phyloP scores from a whole-genome alignment of 768 basidiomycete genomes.

The Sporobolomyces roseus region DNA sequence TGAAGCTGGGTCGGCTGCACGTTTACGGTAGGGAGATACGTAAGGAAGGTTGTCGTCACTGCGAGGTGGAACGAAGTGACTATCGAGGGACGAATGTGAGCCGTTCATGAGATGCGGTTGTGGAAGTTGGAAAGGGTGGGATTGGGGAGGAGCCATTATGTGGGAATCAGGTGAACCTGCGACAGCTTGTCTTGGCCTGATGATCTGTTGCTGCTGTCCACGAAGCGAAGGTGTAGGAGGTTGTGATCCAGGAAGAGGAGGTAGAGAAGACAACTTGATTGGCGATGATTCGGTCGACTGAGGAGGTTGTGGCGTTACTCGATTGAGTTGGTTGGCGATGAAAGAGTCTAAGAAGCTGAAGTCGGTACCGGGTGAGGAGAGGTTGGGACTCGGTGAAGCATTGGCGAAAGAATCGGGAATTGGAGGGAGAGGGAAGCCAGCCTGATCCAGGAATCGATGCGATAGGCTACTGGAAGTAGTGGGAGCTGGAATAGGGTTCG shows the following conservation, averaged over 20 bases:
- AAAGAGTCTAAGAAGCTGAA: constrained; percentile 4
- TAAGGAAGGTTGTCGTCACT: no score
- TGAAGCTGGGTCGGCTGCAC: no score
- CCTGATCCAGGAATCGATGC: constrained; percentile 39
- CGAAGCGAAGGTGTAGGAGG: not conserved
- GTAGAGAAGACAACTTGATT: not conserved
- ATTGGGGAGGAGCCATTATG: not conserved
- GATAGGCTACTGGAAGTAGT: not conserved
- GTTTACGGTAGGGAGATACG: no score
- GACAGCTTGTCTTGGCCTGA: not conserved
- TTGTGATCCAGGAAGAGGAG: not conserved
- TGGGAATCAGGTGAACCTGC: constrained; percentile 10
- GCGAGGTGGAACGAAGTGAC: no score
- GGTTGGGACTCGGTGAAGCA: constrained; percentile 35
- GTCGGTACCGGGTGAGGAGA: not conserved
- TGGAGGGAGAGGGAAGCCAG: constrained; percentile 49
- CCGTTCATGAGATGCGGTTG: not conserved
- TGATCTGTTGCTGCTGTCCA: not conserved
- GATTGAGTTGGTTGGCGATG: not conserved
- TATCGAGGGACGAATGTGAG: not conserved
- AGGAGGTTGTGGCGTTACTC: not conserved
- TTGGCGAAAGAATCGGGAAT: constrained; percentile 57
- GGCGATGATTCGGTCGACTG: constrained; percentile 4
- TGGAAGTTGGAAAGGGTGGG: not conserved
- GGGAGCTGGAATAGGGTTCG: not conserved